phyloP scores from a whole-genome alignment of 305 asterid species.

The Solanum hybrid region DNA sequence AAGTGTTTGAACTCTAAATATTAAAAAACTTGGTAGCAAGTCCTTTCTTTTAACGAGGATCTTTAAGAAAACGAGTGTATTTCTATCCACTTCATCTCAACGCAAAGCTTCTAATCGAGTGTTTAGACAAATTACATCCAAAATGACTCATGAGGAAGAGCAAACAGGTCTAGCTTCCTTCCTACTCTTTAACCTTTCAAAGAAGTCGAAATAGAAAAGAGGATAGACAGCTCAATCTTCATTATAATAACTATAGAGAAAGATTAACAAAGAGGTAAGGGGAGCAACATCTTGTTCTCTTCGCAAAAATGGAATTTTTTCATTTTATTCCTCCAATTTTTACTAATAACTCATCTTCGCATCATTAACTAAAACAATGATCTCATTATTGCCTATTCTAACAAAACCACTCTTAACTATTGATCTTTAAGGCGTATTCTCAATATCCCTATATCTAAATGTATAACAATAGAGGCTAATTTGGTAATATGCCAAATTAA shows the following conservation, averaged over 20 bases:
- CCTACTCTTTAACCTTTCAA: neutral
- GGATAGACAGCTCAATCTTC: no score
- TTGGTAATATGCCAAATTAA: neutral
- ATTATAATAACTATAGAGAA: no score
- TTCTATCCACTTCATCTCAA: neutral
- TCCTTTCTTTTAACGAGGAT: neutral
- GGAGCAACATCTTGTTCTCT: no score
- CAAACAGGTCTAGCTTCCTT: neutral
- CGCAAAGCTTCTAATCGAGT: neutral
- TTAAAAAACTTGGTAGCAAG: neutral
- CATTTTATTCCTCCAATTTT: neutral
- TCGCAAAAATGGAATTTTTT: no score
- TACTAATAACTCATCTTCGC: neutral
- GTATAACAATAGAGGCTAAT: neutral
- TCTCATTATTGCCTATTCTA: neutral
- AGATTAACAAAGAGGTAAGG: no score
- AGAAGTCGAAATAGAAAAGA: neutral
- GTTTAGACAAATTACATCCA: no score
- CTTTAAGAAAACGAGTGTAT: neutral
- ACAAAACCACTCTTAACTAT: neutral
- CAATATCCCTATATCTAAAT: neutral
- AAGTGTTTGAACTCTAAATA: neutral
- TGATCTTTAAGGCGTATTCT: neutral
- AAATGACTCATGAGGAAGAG: neutral
- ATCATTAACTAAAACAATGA: neutral